Evolutionary conservation across 192 early-diverging fungal species (phyloP), one percentile per base, ranked within the genome.

Genomic region (Backusella circina): DNA sequence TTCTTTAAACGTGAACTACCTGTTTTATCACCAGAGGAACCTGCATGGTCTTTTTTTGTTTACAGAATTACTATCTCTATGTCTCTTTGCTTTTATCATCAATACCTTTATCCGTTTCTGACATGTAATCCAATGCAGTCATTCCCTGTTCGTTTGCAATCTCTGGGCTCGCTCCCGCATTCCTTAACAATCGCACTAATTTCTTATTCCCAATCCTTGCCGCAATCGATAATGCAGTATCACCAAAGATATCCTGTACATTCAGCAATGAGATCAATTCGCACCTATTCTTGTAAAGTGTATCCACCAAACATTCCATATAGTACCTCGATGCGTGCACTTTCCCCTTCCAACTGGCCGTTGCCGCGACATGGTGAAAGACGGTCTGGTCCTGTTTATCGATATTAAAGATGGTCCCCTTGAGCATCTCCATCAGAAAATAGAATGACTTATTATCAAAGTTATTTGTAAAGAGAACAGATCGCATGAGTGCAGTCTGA

Each of bases 401-500:
- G 5, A 89, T 86, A 37, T 91, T 81, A 35, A 88, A 88, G 44
- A 97, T 91, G 2, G 91, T 89, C 64, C 90, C 88, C 71, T 92
- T 88, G 5, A 99, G 84, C 16, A 93, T 74, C 50, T 92, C 88
- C 31, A 98, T 75, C 1, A 95, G 76, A 13, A 89, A 83, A 0
- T 87, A 84, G 79, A 98, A 99, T 0, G 90, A 85, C 71, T 94
- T 91, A 71, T 84, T 86, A 39, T 98, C 96, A 78, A 90, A 94
- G 79, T 95, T 95, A 83, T 97, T 94, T 18, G 94, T 91, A 65
- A 93, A 92, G 65, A 97, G 82, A 0, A 99, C 96, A 5, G 93
- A 91, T 18, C 98, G 90, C 71, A 98, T 96, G 33, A 99, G 83
- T 0, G 96, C 92, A 18, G 96, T 93, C 83, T 99, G 95, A 23